Conservation (phyloP, 2,329 filamentous ascomycete species). For the Trematosphaeria pertusa region DNA sequence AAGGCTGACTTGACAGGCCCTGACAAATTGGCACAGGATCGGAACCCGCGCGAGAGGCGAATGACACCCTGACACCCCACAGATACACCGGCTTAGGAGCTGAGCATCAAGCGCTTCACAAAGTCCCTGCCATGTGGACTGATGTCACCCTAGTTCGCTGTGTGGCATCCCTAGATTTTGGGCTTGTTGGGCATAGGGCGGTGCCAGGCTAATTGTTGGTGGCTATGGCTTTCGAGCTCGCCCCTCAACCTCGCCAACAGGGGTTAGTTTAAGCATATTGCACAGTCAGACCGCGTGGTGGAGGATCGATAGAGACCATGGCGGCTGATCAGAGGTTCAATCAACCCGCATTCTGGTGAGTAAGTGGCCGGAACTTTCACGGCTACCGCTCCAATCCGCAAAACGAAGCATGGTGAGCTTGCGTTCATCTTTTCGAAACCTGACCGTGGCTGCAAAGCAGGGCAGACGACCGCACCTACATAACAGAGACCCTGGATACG, state of each 20-base stretch:
- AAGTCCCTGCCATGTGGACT: no score
- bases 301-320: conserved; percentile 1
- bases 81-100: conserved; percentile 2
- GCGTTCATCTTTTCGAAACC: neutral
- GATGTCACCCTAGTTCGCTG: no score
- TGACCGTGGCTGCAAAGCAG: neutral
- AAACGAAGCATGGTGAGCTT: neutral
- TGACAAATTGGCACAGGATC: neutral
- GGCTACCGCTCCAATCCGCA: neutral
- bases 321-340: conserved; percentile 1
- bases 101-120: conserved; percentile 2
- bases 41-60: neutral
- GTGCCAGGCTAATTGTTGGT: conserved; percentile 11
- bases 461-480: neutral
- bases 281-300: conserved; percentile 7
- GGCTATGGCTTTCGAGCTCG: neutral
- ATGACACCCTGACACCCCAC: conserved; percentile 8
- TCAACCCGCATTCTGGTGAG: no score
- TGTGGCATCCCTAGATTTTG: no score
- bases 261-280: conserved; percentile 13
- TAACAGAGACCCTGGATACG: neutral
- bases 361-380: no score
- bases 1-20: conserved; percentile 41
- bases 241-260: conserved; percentile 9
- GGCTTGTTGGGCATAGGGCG: no score